Evolutionary conservation across 129 eudicot species (phyloP).

Genomic region (Ambrosia artemisiifolia): DNA sequence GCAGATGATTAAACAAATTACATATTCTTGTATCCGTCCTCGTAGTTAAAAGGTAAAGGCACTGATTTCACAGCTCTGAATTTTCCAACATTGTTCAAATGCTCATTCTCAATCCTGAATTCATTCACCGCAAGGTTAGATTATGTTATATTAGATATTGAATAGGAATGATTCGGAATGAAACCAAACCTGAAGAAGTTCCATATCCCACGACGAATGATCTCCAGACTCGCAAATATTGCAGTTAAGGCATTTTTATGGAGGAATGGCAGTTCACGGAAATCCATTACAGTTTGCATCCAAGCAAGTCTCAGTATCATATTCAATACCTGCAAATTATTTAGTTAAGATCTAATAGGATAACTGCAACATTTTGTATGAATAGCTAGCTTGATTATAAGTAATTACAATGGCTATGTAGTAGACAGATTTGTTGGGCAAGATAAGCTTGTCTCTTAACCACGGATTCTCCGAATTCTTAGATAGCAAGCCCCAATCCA

Average conservation of each 20-base stretch:
- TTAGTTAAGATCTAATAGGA: not conserved
- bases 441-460: slow-evolving; percentile 64
- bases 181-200: slow-evolving; percentile 58
- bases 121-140: not conserved
- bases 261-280: slow-evolving; percentile 44
- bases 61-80: no score
- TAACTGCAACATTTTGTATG: not conserved
- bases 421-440: slow-evolving; percentile 45
- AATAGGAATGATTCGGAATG: no score
- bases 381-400: not conserved
- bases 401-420: slow-evolving; percentile 57
- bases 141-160: not conserved
- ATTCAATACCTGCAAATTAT: slow-evolving; percentile 39
- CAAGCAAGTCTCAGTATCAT: slow-evolving; percentile 67
- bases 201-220: slow-evolving; percentile 71
- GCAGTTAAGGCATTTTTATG: slow-evolving; percentile 46
- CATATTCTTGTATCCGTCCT: slow-evolving; percentile 29
- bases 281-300: slow-evolving; percentile 63
- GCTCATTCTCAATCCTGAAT: slow-evolving; percentile 40
- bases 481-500: slow-evolving; percentile 65
- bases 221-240: slow-evolving; percentile 54
- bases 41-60: not conserved
- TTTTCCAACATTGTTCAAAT: no score
- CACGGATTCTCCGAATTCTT: slow-evolving; percentile 51
- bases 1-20: not conserved